Evolutionary conservation across 768 basidiomycete genomes (phyloP).

Genomic region (Phanerochaete carnosa): DNA sequence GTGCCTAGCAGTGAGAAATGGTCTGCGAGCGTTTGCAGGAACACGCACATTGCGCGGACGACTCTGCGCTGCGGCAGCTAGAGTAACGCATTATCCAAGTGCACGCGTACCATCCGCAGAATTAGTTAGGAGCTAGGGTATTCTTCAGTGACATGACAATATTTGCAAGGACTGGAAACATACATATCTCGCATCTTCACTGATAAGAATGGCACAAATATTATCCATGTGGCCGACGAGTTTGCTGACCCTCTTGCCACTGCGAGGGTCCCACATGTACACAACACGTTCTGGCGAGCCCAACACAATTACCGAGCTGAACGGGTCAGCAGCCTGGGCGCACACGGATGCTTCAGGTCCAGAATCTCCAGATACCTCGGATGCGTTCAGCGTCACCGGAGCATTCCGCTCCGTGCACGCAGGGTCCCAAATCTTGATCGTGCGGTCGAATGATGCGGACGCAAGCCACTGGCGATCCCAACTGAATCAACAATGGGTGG

Average conservation of each 20-base stretch:
- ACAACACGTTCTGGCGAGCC: slow-evolving; percentile 92
- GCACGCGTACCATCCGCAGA: slow-evolving; percentile 63
- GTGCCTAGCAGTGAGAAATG: background rate
- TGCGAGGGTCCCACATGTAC: slow-evolving; percentile 90
- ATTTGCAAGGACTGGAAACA: slow-evolving; percentile 29
- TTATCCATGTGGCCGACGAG: slow-evolving; percentile 98
- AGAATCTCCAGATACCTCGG: slow-evolving; percentile 61
- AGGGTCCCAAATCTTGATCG: slow-evolving; percentile 94
- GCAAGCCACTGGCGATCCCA: slow-evolving; percentile 85
- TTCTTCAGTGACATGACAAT: slow-evolving; percentile 10
- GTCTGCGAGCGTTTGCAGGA: background rate
- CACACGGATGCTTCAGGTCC: slow-evolving; percentile 73
- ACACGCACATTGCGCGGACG: slow-evolving; percentile 32
- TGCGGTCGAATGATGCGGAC: slow-evolving; percentile 92
- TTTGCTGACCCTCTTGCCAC: slow-evolving; percentile 76
- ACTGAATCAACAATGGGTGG: slow-evolving; percentile 35
- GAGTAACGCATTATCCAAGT: background rate
- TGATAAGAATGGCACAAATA: slow-evolving; percentile 84
- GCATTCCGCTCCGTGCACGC: slow-evolving; percentile 43
- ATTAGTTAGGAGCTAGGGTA: slow-evolving; percentile 68
- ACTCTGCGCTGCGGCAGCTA: slow-evolving; percentile 42
- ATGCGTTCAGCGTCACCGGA: slow-evolving; percentile 61
- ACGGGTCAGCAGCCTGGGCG: slow-evolving; percentile 75
- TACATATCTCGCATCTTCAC: slow-evolving; percentile 89
- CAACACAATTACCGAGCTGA: slow-evolving; percentile 78